Percentiles rank a stretch among this genome's conserved stretches.
phyloP scores from a whole-genome alignment of 2,329 filamentous ascomycete species.

The Fusarium sp. region DNA sequence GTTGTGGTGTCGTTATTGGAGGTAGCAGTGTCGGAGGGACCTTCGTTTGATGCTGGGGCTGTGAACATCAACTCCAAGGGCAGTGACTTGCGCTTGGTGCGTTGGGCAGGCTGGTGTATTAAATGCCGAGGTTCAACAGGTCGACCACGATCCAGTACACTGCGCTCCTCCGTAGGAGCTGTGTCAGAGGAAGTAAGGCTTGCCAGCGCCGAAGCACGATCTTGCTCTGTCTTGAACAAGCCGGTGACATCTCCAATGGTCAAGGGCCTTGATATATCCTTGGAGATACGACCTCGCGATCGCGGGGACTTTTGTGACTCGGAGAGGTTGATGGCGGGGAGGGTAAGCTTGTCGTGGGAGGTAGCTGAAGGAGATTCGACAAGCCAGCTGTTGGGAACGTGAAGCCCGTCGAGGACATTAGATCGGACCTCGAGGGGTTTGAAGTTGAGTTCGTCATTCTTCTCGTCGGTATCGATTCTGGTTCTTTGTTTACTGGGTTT shows the following conservation, averaged over 20 bases:
- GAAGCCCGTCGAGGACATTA: conserved; percentile 16
- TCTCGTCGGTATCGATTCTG: background rate
- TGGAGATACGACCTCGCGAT: background rate
- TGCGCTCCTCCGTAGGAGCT: background rate
- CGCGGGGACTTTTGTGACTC: background rate
- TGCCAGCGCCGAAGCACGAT: conserved; percentile 3
- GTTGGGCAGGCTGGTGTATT: conserved; percentile 16
- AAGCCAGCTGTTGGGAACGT: conserved; percentile 21
- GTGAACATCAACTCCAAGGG: conserved; percentile 19
- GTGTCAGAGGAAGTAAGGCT: background rate
- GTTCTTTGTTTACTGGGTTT: conserved; percentile 11
- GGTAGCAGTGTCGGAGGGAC: background rate
- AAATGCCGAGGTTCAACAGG: conserved; percentile 22
- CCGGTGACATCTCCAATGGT: conserved; percentile 1
- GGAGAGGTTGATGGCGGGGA: conserved; percentile 7
- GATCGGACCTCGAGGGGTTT: conserved; percentile 18
- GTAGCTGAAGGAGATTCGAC: background rate
- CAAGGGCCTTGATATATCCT: background rate
- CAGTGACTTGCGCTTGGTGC: conserved; percentile 17
- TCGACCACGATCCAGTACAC: conserved; percentile 21
- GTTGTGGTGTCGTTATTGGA: background rate
- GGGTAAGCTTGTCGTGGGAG: background rate
- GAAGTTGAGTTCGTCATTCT: background rate
- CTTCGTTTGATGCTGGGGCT: conserved; percentile 4
- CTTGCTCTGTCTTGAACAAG: conserved; percentile 2